phyloP scores from a whole-genome alignment of 768 basidiomycete species.

The Auricularia sp. region DNA sequence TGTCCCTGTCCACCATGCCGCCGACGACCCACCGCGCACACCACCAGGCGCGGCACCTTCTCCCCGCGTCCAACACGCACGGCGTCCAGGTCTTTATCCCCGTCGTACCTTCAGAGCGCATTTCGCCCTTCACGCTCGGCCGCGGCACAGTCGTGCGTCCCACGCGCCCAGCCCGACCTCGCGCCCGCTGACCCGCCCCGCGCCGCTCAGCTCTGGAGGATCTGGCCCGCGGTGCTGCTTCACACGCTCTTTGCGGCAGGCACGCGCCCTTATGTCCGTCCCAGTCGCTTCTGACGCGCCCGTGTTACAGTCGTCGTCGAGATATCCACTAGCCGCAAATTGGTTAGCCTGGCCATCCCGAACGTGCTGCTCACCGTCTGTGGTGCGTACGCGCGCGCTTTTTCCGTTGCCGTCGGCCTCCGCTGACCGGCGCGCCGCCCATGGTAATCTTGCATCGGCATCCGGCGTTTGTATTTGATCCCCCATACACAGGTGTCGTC shows the following conservation, averaged over 20 bases:
- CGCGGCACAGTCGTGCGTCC: slow-evolving; percentile 32
- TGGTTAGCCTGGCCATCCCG: slow-evolving; percentile 36
- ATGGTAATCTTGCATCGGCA: not conserved
- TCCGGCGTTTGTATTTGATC: not conserved
- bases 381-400: slow-evolving; percentile 24
- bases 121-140: slow-evolving; percentile 25
- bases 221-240: slow-evolving; percentile 58
- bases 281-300: not conserved
- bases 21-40: not conserved
- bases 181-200: not conserved
- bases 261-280: slow-evolving; percentile 13
- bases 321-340: slow-evolving; percentile 28
- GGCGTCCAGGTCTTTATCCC: slow-evolving; percentile 1
- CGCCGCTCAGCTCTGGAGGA: slow-evolving; percentile 37
- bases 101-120: not conserved
- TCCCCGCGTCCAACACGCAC: not conserved
- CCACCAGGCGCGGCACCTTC: not conserved
- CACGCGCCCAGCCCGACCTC: not conserved
- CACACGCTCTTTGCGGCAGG: slow-evolving; percentile 49
- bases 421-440: not conserved
- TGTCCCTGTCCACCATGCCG: not conserved
- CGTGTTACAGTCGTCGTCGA: slow-evolving; percentile 29
- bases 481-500: slow-evolving; percentile 37
- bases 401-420: not conserved
- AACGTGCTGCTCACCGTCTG: slow-evolving; percentile 51